A percentile compares a stretch with the other conserved stretches of the same genome.
Evolutionary conservation across 169 alveolate species (phyloP).

Genomic region (Plasmodium yoelii): DNA sequence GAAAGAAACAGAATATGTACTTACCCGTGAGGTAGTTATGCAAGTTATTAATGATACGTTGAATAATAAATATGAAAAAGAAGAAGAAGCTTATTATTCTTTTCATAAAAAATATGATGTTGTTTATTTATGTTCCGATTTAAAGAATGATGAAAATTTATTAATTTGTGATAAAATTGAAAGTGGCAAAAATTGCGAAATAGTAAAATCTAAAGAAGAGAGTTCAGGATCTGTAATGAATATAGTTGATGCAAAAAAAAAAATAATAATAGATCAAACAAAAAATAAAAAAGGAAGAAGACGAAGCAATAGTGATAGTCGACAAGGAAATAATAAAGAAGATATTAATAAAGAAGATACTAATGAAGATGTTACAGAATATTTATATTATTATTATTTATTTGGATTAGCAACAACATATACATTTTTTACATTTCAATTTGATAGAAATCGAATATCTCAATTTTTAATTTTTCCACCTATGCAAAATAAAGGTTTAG

Average conservation of each 20-base stretch:
- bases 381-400: slow-evolving; percentile 46
- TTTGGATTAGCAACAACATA: slow-evolving; percentile 87
- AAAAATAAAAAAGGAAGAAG: slow-evolving; percentile 1
- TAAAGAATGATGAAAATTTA: background rate
- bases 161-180: background rate
- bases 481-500: slow-evolving; percentile 84
- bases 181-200: background rate
- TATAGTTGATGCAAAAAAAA: background rate
- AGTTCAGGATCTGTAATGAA: background rate
- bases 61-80: slow-evolving; percentile 13
- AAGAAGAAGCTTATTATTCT: slow-evolving; percentile 49
- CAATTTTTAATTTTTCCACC: slow-evolving; percentile 86
- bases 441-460: slow-evolving; percentile 83
- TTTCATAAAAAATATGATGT: slow-evolving; percentile 62
- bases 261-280: background rate
- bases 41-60: slow-evolving; percentile 40
- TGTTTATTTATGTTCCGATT: slow-evolving; percentile 60
- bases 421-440: slow-evolving; percentile 82
- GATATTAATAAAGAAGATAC: background rate
- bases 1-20: slow-evolving; percentile 23
- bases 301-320: background rate
- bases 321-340: background rate
- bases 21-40: slow-evolving; percentile 28
- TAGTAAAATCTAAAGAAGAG: background rate
- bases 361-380: background rate